These are phyloP conservation scores for Dictyostelium citrinum DNA, from an alignment of 78 protist species.

Conservation along the genomic window DNA sequence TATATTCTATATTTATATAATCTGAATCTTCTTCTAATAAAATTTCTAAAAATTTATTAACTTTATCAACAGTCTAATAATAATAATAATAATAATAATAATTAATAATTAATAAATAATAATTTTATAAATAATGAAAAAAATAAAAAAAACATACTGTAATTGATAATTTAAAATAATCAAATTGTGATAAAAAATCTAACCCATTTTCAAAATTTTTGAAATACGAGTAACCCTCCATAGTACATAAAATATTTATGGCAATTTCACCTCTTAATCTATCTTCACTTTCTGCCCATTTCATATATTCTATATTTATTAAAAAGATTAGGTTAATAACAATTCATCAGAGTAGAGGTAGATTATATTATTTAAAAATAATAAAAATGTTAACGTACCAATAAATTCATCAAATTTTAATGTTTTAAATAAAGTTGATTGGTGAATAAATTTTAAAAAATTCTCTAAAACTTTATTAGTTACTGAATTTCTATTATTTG, in stretches of 20 bases:
- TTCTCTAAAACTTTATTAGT: neutral
- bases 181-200: constrained; percentile 7
- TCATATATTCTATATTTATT: neutral
- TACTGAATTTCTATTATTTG: neutral
- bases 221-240: constrained; percentile 1
- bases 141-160: neutral
- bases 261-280: neutral
- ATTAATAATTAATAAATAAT: no score
- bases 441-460: constrained; percentile 1
- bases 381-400: neutral
- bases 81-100: no score
- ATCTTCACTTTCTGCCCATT: constrained; percentile 31
- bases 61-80: constrained; percentile 10
- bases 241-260: neutral
- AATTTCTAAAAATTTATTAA: constrained; percentile 3
- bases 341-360: no score
- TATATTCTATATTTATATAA: constrained; percentile 9
- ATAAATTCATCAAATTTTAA: constrained; percentile 12
- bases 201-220: constrained; percentile 10
- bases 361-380: neutral
- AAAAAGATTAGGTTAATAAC: no score
- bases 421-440: neutral
- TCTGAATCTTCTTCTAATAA: constrained; percentile 24
- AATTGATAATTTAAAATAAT: constrained; percentile 26
- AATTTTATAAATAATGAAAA: neutral